Evolutionary conservation across 1,284 basidiomycete species (phyloP), one percentile per base, ranked within the genome.

Genomic region (Trametes polyzona): DNA sequence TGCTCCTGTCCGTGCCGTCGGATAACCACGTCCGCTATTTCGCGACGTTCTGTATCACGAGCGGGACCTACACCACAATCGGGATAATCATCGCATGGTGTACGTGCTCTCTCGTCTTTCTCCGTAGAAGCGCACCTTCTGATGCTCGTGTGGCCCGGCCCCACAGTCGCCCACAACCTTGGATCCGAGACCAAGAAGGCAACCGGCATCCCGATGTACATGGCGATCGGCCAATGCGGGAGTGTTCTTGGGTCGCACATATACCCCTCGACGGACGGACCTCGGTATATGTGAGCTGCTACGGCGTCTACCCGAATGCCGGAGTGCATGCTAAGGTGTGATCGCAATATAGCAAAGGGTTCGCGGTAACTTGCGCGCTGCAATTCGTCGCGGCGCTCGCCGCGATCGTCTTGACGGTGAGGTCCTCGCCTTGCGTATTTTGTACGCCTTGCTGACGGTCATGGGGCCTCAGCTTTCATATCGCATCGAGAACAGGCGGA

Each of bases 111-210:
- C 3, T 41, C 12, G 23, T 17, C 17, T 16, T 19, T 29, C 29
- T 30, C 47, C 26, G 26, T 32, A 0, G 10, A n/a, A 5, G n/a
- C 32, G 14, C 17, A 14, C 10, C 16, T 8, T 12, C 32, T 23
- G 19, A 23, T 16, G 3, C n/a, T n/a, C n/a, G n/a, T 16, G 4
- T 49, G 6, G 26, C n/a, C 37, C 6, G 14, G 1, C 1, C 11
- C 9, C 24, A 12, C 52, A 90, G 88, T 83, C 63, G 77, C 84
- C 1, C 88, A 91, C 65, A 92, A 92, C 58, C 74, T 91, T 2
- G 89, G 88, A 3, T 90, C 88, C 0, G 88, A 91, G 71, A 88
- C 87, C 3, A 91, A 91, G 73, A 84, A 83, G 53, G 88, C 90
- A 1, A 80, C 88, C 0, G 89, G 89, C 0, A 84, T 88, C 35